Conservation (phyloP, 352 stramenopile genomes). For the Phytophthora hybrid region DNA sequence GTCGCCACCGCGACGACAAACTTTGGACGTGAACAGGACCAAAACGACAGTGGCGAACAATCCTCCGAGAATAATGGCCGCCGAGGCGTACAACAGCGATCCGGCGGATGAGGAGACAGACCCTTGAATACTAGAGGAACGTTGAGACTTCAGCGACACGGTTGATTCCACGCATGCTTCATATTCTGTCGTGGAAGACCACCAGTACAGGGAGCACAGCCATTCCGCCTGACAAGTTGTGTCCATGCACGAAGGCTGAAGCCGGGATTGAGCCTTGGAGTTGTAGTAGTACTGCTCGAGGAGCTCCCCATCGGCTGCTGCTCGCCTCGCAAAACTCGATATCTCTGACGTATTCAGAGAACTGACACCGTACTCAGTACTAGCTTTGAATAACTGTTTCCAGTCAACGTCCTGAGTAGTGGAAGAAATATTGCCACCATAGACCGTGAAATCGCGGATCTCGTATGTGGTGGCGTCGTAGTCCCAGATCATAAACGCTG, state of each 20-base stretch:
- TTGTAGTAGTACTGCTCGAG: slow-evolving; percentile 83
- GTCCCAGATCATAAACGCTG: slow-evolving; percentile 91
- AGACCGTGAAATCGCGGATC: slow-evolving; percentile 76
- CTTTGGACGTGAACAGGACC: slow-evolving; percentile 31
- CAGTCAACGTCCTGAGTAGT: slow-evolving; percentile 49
- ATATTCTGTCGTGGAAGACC: slow-evolving; percentile 64
- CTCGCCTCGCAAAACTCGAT: slow-evolving; percentile 51
- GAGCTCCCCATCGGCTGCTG: slow-evolving; percentile 50
- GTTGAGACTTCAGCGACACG: slow-evolving; percentile 18
- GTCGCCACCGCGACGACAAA: slow-evolving; percentile 31
- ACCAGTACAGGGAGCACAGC: slow-evolving; percentile 83
- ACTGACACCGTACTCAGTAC: slow-evolving; percentile 57
- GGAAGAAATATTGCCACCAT: slow-evolving; percentile 77
- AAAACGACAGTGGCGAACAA: slow-evolving; percentile 18
- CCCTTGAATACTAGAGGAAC: slow-evolving; percentile 7
- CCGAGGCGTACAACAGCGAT: slow-evolving; percentile 26
- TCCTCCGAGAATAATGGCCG: slow-evolving; percentile 26
- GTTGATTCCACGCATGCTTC: slow-evolving; percentile 54
- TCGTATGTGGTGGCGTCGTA: slow-evolving; percentile 73
- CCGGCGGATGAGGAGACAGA: slow-evolving; percentile 23
- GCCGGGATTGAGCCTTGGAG: slow-evolving; percentile 73
- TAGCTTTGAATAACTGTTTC: slow-evolving; percentile 65
- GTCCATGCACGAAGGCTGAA: slow-evolving; percentile 48
- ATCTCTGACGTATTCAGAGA: slow-evolving; percentile 58
- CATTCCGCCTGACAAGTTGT: slow-evolving; percentile 63